Evolutionary conservation across 495 filamentous ascomycete species (phyloP).

Genomic region (Pyronema domesticum): DNA sequence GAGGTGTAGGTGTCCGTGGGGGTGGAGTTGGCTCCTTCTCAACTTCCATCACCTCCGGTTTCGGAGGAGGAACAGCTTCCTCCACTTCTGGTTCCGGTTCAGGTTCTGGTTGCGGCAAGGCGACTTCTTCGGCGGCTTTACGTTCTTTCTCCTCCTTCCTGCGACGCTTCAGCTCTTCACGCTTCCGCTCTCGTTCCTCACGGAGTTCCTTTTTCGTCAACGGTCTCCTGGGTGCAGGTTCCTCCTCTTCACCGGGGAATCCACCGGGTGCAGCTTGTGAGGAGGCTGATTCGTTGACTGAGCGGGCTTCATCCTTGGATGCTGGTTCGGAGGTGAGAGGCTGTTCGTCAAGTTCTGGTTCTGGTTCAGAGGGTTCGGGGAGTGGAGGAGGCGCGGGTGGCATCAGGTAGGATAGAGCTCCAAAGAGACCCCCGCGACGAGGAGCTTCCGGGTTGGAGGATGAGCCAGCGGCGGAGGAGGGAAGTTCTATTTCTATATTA

Average conservation of each 20-base stretch:
- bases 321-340: not conserved
- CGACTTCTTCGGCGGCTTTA: conserved; percentile 4
- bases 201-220: not conserved
- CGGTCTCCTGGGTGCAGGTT: not conserved
- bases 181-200: conserved; percentile 9
- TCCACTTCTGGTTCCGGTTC: conserved; percentile 13
- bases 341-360: not conserved
- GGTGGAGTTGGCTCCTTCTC: not conserved
- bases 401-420: not conserved
- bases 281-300: not conserved
- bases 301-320: not conserved
- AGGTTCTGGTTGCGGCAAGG: conserved; percentile 3
- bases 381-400: not conserved
- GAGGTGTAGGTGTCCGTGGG: not conserved
- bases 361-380: not conserved
- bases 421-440: too few relatives aligned
- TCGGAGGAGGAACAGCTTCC: not conserved
- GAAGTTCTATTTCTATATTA: too few relatives aligned
- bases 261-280: not conserved
- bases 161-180: conserved; percentile 6
- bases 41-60: not conserved
- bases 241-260: not conserved
- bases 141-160: conserved; percentile 3
- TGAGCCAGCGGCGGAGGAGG: too few relatives aligned
- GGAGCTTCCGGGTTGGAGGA: too few relatives aligned